A percentile compares a stretch with the other conserved stretches of the same genome.
Conservation (phyloP, 1,139 yeast species). For the Diutina catenulata region DNA sequence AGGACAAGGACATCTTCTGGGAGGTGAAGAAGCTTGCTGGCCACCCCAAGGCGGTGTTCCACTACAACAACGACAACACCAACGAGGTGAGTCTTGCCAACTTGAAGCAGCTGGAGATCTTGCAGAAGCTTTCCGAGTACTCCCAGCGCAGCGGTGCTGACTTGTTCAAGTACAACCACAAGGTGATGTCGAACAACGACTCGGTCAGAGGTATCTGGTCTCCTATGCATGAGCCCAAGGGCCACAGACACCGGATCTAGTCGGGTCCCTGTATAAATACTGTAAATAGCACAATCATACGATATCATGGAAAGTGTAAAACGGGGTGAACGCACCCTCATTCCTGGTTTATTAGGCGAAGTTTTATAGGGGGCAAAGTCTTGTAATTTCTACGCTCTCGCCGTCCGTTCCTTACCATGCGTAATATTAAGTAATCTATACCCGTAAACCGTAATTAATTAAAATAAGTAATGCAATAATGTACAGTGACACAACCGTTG, state of each 20-base stretch:
- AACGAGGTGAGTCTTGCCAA: constrained; percentile 38
- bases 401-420: no score
- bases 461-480: background rate
- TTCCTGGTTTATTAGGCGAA: no score
- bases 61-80: constrained; percentile 31
- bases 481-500: background rate
- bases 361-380: no score
- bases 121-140: constrained; percentile 47
- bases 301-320: no score
- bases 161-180: constrained; percentile 39
- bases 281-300: constrained; percentile 1
- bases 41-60: constrained; percentile 70
- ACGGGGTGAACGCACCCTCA: no score
- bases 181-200: constrained; percentile 67
- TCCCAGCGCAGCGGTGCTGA: constrained; percentile 30
- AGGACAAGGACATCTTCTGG: constrained; percentile 59
- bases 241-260: constrained; percentile 54
- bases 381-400: no score
- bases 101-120: constrained; percentile 47
- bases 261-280: background rate
- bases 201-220: constrained; percentile 98
- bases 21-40: constrained; percentile 62
- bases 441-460: no score
- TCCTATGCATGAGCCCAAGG: constrained; percentile 74
- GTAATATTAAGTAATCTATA: no score